Conservation (phyloP, 83 land plant species). For the Diphasiastrum complanatum region DNA sequence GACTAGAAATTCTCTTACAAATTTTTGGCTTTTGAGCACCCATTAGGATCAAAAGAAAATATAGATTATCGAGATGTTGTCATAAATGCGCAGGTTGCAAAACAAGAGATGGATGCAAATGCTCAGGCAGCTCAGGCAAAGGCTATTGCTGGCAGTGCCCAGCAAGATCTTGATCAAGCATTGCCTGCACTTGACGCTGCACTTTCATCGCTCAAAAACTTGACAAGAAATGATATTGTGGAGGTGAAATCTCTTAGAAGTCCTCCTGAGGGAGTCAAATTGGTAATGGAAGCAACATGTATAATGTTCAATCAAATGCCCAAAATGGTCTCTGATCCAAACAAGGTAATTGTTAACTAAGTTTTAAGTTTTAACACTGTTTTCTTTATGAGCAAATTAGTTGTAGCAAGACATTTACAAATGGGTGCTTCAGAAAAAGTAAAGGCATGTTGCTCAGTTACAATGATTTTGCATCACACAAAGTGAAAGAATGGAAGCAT, state of each 20-base stretch:
- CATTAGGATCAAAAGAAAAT: neutral
- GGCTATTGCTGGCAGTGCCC: slow-evolving; percentile 42
- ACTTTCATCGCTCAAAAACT: slow-evolving; percentile 25
- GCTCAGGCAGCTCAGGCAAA: slow-evolving; percentile 35
- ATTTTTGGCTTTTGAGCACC: neutral
- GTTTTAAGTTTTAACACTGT: too few relatives aligned
- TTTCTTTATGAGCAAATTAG: too few relatives aligned
- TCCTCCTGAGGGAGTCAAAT: slow-evolving; percentile 40
- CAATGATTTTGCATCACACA: too few relatives aligned
- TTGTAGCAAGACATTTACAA: too few relatives aligned
- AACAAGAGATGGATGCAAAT: slow-evolving; percentile 38
- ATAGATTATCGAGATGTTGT: neutral
- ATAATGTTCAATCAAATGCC: slow-evolving; percentile 30
- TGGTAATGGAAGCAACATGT: slow-evolving; percentile 42
- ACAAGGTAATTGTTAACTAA: slow-evolving; percentile 18
- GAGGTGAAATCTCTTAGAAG: slow-evolving; percentile 37
- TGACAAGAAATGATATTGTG: slow-evolving; percentile 37
- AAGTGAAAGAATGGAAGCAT: too few relatives aligned
- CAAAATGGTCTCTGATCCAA: slow-evolving; percentile 37
- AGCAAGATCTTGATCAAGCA: slow-evolving; percentile 35
- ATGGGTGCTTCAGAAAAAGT: too few relatives aligned
- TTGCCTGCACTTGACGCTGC: slow-evolving; percentile 40
- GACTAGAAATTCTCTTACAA: neutral
- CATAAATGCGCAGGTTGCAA: slow-evolving; percentile 24
- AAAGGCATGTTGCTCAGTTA: too few relatives aligned